A percentile compares a stretch with the other conserved stretches of the same genome.
Evolutionary conservation across 2,329 filamentous ascomycete species (phyloP).

Genomic region (Pseudogymnoascus sp.): DNA sequence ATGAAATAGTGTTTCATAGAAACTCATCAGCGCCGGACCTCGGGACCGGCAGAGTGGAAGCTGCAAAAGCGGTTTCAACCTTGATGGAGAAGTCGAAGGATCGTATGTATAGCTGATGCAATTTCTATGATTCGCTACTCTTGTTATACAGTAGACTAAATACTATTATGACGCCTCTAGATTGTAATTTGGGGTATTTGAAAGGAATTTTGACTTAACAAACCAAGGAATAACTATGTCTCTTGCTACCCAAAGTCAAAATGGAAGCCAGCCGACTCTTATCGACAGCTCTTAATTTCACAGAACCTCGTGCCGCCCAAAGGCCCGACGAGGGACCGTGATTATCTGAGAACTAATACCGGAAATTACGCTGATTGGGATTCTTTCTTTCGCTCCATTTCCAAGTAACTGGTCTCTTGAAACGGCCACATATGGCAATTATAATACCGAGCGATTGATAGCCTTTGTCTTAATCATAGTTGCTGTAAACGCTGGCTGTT

Average conservation of each 20-base stretch:
- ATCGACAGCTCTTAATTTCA: too few species aligned
- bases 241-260: neutral
- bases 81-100: neutral
- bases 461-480: neutral
- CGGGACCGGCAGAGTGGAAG: neutral
- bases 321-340: neutral
- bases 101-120: neutral
- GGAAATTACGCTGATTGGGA: neutral
- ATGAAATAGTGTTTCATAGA: neutral
- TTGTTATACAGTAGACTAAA: neutral
- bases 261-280: neutral
- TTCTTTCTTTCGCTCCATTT: neutral
- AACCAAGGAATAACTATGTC: neutral
- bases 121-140: neutral
- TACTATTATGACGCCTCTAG: neutral
- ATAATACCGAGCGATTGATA: neutral
- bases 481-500: neutral
- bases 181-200: neutral
- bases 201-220: neutral
- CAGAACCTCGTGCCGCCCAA: neutral
- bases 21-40: neutral
- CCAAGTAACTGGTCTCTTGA: neutral
- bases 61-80: neutral
- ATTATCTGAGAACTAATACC: neutral
- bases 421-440: neutral